Base-by-base conservation (phyloP, 257 asterid species). In the Penstemon davidsonii region DNA sequence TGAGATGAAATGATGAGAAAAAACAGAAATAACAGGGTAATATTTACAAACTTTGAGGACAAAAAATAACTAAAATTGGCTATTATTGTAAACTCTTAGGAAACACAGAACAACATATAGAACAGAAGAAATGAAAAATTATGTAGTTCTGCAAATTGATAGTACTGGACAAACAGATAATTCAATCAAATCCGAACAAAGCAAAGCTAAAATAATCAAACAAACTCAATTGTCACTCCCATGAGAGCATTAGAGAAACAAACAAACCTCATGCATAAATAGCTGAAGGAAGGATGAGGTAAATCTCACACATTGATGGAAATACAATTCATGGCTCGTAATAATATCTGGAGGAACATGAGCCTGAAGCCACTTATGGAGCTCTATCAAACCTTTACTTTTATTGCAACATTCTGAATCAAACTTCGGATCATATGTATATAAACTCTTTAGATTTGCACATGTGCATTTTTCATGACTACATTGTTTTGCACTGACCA, bases 261-360 rank as follows among this genome's bases (percentile, higher is more conserved):
- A 73, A 75, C 78, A 55, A 75, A 92, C 96, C 98, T 93, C 98
- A 6, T 86, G 96, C 88, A 91, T 82, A 77, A 73, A 94, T 62
- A 94, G 80, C 88, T 82, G 88, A 63, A 90, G 76, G 80, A 94
- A 91, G 83, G 88, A 82, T 66, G 66, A 69, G 25, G 90, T 69
- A 70, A 94, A 88, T 73, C 73, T 73, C 79, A 67, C 55, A 62
- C 87, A 79, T 72, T 71, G 79, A 69, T 80, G 75, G 43, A 68
- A 73, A 74, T 74, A 80, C 55, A 78, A 51, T 46, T 81, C 75
- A 73, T 73, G 75, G 62, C 84, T 78, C 64, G 37, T 74, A 68
- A 75, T 78, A 57, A 72, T 74, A 78, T 82, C 86, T 41, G 61
- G 77, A 72, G 81, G 85, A 68, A 82, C 69, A 11, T 85, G 89